Base-by-base conservation (phyloP, 148 eudicot species). In the Beta vulgaris region DNA sequence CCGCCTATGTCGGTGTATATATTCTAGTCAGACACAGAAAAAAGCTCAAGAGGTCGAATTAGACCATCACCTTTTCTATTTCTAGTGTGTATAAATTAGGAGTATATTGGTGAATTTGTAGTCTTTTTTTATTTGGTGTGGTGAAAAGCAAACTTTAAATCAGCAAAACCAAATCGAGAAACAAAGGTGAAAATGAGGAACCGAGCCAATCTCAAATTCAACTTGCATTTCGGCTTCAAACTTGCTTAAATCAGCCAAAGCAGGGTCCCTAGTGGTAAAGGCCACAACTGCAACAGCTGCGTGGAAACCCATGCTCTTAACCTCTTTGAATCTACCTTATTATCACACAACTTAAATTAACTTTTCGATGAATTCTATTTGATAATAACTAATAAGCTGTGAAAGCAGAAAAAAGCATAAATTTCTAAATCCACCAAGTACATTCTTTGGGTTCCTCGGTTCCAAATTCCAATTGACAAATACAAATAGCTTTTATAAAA, bases 121-220 rank as follows among this genome's bases (percentile, higher is more conserved):
- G n/a, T n/a, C n/a, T n/a, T n/a, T n/a, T n/a, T n/a, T n/a, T n/a
- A n/a, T n/a, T n/a, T n/a, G n/a, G n/a, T n/a, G n/a, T n/a, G n/a
- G n/a, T n/a, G 26, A 48, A 46, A 63, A 76, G 42, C 43, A 63
- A 19, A 93, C 98, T 80, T 88, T 68, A 93, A 89, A 76, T 93
- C 98, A 71, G 98, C 98, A 55, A 94, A 93, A 71, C 98, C 98
- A 72, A 81, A 93, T 76, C 91, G 98, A n/a, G 98, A 97, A 32
- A 97, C 98, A 10, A 97, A 93, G 40, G n/a, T n/a, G n/a, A n/a
- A n/a, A n/a, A n/a, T n/a, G n/a, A n/a, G n/a, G n/a, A n/a, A n/a
- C n/a, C n/a, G n/a, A n/a, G n/a, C 97, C 98, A 46, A 93, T 93
- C 19, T 97, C 98, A 21, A 93, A 93, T 76, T 93, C 98, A 7